A percentile compares a stretch with the other conserved stretches of the same genome.
Conservation (phyloP, 2,329 filamentous ascomycete species). For the Clarireedia homoeocarpa region DNA sequence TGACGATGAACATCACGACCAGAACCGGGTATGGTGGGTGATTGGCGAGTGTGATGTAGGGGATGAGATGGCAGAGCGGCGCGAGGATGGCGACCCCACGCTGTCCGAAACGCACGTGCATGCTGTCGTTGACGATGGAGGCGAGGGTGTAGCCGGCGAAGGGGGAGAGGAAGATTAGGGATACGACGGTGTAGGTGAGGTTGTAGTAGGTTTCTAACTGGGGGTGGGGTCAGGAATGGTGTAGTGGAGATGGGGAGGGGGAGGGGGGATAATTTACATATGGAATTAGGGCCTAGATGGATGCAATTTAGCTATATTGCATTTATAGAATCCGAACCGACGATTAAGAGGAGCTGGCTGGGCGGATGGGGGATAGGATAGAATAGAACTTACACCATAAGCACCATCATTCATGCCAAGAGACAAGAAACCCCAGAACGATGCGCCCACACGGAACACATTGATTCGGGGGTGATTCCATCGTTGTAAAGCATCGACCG, state of each 20-base stretch:
- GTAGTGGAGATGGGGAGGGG: no score
- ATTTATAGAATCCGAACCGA: no score
- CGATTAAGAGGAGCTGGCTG: neutral
- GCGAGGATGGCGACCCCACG: conserved; percentile 41
- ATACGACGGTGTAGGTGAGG: conserved; percentile 54
- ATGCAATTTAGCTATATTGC: neutral
- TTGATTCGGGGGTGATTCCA: conserved; percentile 59
- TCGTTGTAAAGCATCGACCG: conserved; percentile 33
- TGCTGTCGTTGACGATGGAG: conserved; percentile 54
- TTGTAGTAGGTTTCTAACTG: conserved; percentile 42
- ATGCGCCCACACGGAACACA: conserved; percentile 48
- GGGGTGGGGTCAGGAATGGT: neutral
- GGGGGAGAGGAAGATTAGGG: conserved; percentile 59
- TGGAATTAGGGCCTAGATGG: conserved; percentile 38
- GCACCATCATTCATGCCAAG: conserved; percentile 33
- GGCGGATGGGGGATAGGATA: neutral
- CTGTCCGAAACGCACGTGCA: conserved; percentile 52
- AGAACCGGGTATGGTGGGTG: conserved; percentile 65
- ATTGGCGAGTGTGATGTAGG: conserved; percentile 39
- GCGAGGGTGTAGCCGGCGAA: conserved; percentile 57
- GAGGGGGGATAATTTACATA: conserved; percentile 18
- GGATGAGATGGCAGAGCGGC: conserved; percentile 14
- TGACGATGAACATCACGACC: conserved; percentile 55
- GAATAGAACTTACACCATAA: conserved; percentile 15
- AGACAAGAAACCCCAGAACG: conserved; percentile 54